Conservation (phyloP, 1,284 basidiomycete genomes). For the Pulveroboletus ridleyi region DNA sequence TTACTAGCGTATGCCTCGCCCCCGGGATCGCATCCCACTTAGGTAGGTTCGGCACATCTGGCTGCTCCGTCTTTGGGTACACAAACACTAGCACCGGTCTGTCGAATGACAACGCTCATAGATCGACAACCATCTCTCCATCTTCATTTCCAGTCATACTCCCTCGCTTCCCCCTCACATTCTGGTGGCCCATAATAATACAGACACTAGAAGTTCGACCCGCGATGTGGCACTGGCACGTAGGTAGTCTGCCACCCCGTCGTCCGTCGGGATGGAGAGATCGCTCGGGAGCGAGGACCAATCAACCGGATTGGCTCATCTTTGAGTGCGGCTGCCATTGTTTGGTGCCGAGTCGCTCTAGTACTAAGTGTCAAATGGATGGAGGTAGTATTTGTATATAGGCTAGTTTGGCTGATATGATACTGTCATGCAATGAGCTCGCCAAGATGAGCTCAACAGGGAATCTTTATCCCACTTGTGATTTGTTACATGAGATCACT, state of each 20-base stretch:
- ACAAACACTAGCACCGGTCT: slow-evolving; percentile 28
- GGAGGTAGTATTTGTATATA: too few relatives aligned
- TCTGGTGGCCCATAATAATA: slow-evolving; percentile 17
- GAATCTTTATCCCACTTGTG: too few relatives aligned
- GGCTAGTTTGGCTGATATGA: too few relatives aligned
- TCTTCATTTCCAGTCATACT: background rate
- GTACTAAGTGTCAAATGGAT: background rate
- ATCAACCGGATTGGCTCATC: slow-evolving; percentile 3
- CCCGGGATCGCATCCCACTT: slow-evolving; percentile 35
- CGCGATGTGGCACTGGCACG: background rate
- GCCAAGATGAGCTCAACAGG: too few relatives aligned
- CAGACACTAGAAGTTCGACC: slow-evolving; percentile 9
- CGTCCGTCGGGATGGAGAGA: slow-evolving; percentile 22
- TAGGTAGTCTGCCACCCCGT: slow-evolving; percentile 25
- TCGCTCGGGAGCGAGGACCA: slow-evolving; percentile 23
- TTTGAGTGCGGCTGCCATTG: background rate
- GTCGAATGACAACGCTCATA: slow-evolving; percentile 23
- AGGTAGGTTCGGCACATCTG: slow-evolving; percentile 18
- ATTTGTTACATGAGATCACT: too few relatives aligned
- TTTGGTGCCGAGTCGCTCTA: too few relatives aligned
- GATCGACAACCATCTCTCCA: slow-evolving; percentile 14
- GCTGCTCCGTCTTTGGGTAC: slow-evolving; percentile 28
- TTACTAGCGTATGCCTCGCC: slow-evolving; percentile 33
- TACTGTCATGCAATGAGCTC: too few relatives aligned
- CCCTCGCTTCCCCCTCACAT: background rate